phyloP scores from a whole-genome alignment of 176 grass and related monocot species.

The Phoenix dactylifera region DNA sequence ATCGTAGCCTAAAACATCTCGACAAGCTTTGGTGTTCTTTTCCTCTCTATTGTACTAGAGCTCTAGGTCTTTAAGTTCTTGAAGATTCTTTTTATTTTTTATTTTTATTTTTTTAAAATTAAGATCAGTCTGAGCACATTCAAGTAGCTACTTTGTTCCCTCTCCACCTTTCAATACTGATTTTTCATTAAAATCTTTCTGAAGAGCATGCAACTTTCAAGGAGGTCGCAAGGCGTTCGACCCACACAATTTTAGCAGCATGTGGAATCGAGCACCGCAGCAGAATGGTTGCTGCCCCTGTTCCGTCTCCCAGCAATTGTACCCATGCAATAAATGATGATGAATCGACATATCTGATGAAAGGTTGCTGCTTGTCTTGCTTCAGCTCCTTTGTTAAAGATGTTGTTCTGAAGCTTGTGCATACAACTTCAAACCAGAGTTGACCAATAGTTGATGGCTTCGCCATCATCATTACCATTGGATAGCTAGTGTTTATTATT shows the following conservation, averaged over 20 bases:
- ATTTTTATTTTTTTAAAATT: no score
- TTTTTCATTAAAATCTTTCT: conserved; percentile 26
- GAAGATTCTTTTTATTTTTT: no score
- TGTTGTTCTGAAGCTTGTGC: conserved; percentile 28
- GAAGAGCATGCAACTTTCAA: conserved; percentile 24
- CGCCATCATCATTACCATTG: no score
- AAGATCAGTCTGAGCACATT: no score
- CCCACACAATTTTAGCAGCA: conserved; percentile 24
- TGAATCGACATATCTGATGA: conserved; percentile 20
- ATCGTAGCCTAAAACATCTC: no score
- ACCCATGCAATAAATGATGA: conserved; percentile 8
- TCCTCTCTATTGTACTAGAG: no score
- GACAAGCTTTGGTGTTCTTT: no score
- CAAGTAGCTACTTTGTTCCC: no score
- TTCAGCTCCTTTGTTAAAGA: conserved; percentile 38
- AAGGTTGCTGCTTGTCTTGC: conserved; percentile 38
- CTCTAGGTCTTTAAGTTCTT: no score
- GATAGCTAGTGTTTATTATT: no score
- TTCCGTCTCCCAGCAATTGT: conserved; percentile 25
- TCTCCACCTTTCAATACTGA: conserved; percentile 5
- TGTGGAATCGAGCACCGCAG: conserved; percentile 46
- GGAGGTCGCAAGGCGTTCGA: conserved; percentile 31
- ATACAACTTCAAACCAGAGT: not conserved
- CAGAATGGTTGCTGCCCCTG: conserved; percentile 20
- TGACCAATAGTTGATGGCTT: no score